phyloP scores from a whole-genome alignment of 169 alveolate genomes.

The Amoebophrya sp. region DNA sequence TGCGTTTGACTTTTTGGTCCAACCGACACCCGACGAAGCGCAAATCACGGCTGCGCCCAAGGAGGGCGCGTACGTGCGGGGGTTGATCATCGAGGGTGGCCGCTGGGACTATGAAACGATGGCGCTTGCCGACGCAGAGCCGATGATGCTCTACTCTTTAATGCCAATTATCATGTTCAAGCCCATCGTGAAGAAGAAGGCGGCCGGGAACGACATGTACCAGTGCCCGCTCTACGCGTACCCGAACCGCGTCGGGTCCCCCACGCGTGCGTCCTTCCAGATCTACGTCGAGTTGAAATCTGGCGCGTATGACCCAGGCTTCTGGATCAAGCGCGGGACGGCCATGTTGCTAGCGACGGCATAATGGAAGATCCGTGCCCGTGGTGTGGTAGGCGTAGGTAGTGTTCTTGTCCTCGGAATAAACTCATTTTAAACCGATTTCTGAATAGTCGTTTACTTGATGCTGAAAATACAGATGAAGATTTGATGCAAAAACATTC shows the following conservation, averaged over 20 bases:
- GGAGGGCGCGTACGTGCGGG: conserved; percentile 79
- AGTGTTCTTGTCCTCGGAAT: no score
- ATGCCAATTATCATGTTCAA: conserved; percentile 68
- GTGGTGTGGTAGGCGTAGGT: no score
- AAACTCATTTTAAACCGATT: no score
- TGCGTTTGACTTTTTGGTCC: conserved; percentile 58
- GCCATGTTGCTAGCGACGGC: conserved; percentile 69
- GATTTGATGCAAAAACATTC: no score
- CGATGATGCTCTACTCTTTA: conserved; percentile 69
- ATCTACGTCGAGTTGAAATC: conserved; percentile 64
- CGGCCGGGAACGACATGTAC: conserved; percentile 58
- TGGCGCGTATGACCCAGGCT: conserved; percentile 68
- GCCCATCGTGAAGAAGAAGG: conserved; percentile 58
- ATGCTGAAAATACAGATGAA: no score
- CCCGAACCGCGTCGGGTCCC: conserved; percentile 56
- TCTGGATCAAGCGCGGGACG: conserved; percentile 85
- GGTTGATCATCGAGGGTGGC: conserved; percentile 86
- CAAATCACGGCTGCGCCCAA: conserved; percentile 64
- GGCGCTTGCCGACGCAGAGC: conserved; percentile 75
- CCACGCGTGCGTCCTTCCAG: conserved; percentile 68
- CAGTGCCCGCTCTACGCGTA: conserved; percentile 80
- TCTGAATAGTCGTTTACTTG: no score
- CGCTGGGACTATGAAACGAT: conserved; percentile 81
- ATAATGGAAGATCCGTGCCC: no score
- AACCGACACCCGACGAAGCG: conserved; percentile 51